These are phyloP conservation scores for Fusarium napiforme DNA, from an alignment of 2,329 filamentous ascomycete species.

Conservation along the genomic window DNA sequence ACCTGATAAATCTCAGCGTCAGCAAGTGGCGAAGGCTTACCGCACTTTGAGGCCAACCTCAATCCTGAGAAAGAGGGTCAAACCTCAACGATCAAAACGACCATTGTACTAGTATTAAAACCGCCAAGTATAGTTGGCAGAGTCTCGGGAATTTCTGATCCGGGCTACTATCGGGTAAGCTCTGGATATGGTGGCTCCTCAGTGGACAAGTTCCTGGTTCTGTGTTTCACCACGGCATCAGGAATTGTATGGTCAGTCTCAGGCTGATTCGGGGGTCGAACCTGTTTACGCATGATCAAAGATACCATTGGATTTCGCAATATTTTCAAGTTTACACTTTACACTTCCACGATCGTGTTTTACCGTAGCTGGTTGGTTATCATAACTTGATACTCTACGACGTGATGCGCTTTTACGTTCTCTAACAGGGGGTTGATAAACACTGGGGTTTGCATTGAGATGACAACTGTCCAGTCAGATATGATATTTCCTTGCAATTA, in stretches of 20 bases:
- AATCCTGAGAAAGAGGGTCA: slow-evolving; percentile 29
- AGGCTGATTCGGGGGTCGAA: slow-evolving; percentile 12
- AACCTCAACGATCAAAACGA: slow-evolving; percentile 20
- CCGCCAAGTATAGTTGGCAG: slow-evolving; percentile 18
- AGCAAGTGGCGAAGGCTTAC: slow-evolving; percentile 22
- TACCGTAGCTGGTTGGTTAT: not conserved
- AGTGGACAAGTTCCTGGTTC: slow-evolving; percentile 19
- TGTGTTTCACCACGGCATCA: slow-evolving; percentile 37
- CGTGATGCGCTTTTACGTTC: slow-evolving; percentile 2
- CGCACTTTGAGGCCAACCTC: slow-evolving; percentile 27
- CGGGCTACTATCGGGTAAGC: slow-evolving; percentile 27
- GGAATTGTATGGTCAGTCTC: slow-evolving; percentile 23
- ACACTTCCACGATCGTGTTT: not conserved
- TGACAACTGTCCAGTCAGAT: not conserved
- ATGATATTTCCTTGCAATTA: not conserved
- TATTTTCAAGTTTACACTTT: not conserved
- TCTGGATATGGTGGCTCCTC: slow-evolving; percentile 17
- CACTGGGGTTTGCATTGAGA: slow-evolving; percentile 20
- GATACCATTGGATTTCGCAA: slow-evolving; percentile 26
- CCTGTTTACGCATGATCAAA: slow-evolving; percentile 1
- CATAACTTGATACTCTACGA: not conserved
- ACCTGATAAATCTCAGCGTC: slow-evolving; percentile 20
- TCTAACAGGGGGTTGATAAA: slow-evolving; percentile 1
- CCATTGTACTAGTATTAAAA: slow-evolving; percentile 17
- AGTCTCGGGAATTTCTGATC: slow-evolving; percentile 19